Base-by-base conservation (phyloP, 1,284 basidiomycete genomes). In the Ustilago esculenta region DNA sequence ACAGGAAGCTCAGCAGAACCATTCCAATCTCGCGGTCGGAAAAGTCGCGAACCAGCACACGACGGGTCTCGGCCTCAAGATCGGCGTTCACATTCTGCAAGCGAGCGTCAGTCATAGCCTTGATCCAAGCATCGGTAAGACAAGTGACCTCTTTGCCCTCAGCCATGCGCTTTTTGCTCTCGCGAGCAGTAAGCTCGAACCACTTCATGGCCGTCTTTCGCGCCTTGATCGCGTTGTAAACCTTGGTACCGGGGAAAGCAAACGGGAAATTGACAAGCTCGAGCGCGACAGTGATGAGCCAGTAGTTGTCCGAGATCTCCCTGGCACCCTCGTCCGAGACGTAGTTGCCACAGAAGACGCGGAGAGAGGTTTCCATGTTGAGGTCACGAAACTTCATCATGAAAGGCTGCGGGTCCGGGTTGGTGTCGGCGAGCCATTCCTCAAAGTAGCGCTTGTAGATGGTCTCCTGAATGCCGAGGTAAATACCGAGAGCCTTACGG, bases 221-320 rank as follows among this genome's bases (percentile, higher is more conserved):
- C 5, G 93, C 92, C 84, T 96, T 89, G 77, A 95, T 91, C 2
- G 95, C 95, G 69, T 90, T 91, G 85, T 92, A 98, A 46, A 98
- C 89, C 83, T 98, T 98, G 56, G 95, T 98, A 27, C 96, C 96
- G 2, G 81, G 78, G 43, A 81, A 66, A 9, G 75, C 90, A 66
- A 98, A 85, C 21, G 95, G 95, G 86, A 98, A 98, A 86, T 98
- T 98, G 86, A 98, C 95, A 55, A 98, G 90, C 83, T 98, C 93
- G 40, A 98, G 89, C 1, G 95, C 92, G 73, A 89, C 85, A 15
- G 95, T 98, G 83, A 98, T 96, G 64, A 87, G 86, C 95, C 95
- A 98, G 85, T 98, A 98, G 82, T 93, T 93, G 72, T 92, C 89
- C 79, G 88, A 90, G 79, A 98, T 94, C 81, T 92, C 90, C 29